Evolutionary conservation across 2,329 filamentous ascomycete species (phyloP), one percentile per base, ranked within the genome.

Genomic region (Pyrenophora graminea): DNA sequence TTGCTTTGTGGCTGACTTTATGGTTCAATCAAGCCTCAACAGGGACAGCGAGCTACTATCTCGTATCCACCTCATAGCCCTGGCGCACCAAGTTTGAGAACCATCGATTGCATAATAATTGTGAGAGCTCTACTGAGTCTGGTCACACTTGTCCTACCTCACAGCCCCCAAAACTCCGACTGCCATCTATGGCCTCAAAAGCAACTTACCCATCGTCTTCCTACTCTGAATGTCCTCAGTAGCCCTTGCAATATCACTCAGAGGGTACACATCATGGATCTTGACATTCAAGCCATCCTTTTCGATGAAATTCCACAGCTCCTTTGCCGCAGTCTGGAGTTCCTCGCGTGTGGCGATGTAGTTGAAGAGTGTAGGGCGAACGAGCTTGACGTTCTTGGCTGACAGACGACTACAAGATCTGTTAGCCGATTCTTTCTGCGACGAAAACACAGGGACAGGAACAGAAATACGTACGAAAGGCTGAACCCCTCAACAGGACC

Each of bases 201-300:
- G 71, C 56, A 95, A 73, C 78, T 96, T 96, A 15, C 92, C 92
- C 9, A 85, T 90, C 2, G 90, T 94, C 79, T 87, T 90, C 63
- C 91, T 81, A 36, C 89, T 83, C 74, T 95, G 89, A 38, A 97
- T 80, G 71, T 96, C 80, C 41, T 77, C 74, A 57, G 96, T 91
- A 10, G 90, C 91, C 62, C 82, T 78, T 31, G 80, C 84, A 30
- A 88, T 84, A 38, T 96, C 86, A 63, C 84, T 82, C 34, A 96
- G 76, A 4, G 87, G 83, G 71, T 96, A 96, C 0, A 86, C 77
- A 56, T 91, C 84, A 70, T 96, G 89, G 25, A 96, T 82, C 53
- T 81, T 82, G 13, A 91, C 81, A 55, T 90, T 85, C 41, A 96
- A 70, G 66, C 89, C 86, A 47, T 86, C 85, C 45, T 85, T 81